Evolutionary conservation across 1,284 basidiomycete genomes (phyloP), one percentile per base, ranked within the genome.

Genomic region (Mrakiaceae sp.): DNA sequence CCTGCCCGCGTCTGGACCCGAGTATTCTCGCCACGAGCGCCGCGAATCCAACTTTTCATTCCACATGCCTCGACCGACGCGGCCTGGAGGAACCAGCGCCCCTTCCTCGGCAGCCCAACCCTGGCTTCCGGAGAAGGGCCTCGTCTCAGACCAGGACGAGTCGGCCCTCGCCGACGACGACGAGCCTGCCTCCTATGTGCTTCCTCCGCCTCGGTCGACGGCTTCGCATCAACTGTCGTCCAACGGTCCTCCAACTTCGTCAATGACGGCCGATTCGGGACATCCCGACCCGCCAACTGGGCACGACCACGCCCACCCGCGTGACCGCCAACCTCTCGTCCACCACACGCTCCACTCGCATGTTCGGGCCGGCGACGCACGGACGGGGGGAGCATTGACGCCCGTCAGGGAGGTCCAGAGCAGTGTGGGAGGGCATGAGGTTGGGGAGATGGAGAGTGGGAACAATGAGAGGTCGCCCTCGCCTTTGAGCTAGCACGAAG

Each of bases 381-480:
- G 10, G 60, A 59, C 3, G 56, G 64, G 4, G 63, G 69, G 51
- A 58, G 60, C 27, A 27, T 58, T 71, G 61, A 70, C 67, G 5
- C 70, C 70, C 7, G 67, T 72, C 11, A 63, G 51, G n/a, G 60
- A 61, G n/a, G 11, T 51, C 27, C 27, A 27, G 27, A 27, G 27
- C 27, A 27, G 27, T 27, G 27, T 27, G 27, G 27, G 27, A 27
- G 27, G 27, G 2, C 27, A 27, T 27, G 27, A 27, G 27, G 27
- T 27, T 27, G 27, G 27, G 27, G 27, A 27, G 27, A 27, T 27
- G 27, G 27, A 27, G 27, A 27, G 27, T 27, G 27, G 27, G 27
- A 27, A 27, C 27, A 27, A 27, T 27, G 27, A 27, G 27, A 27
- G 27, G 27, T 27, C 27, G 27, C 27, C 27, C 27, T 27, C 27